Conservation (phyloP, 805 yeast species). For the Candida chauliodis region DNA sequence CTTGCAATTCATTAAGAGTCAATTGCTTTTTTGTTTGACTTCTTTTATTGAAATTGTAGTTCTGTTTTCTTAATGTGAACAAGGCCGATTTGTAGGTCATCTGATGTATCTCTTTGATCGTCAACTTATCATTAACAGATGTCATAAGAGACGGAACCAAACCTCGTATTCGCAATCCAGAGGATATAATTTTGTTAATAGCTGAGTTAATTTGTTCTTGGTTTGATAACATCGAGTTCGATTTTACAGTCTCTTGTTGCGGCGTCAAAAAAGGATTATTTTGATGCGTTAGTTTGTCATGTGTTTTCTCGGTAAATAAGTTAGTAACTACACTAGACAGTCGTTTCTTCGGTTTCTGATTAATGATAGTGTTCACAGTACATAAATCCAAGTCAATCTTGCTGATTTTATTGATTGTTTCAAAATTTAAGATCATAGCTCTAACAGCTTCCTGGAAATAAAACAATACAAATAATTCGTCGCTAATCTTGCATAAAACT, state of each 20-base stretch:
- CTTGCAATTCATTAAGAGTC: conserved; percentile 29
- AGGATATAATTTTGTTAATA: conserved; percentile 31
- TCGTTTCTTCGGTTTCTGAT: conserved; percentile 1
- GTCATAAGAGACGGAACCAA: conserved; percentile 20
- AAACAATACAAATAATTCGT: conserved; percentile 20
- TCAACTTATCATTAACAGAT: conserved; percentile 29
- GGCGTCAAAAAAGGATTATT: conserved; percentile 15
- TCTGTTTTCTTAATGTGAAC: conserved; percentile 37
- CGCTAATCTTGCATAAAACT: conserved; percentile 15
- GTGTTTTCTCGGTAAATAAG: conserved; percentile 33
- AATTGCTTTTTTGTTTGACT: conserved; percentile 7
- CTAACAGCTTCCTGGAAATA: conserved; percentile 17
- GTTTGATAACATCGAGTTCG: conserved; percentile 18
- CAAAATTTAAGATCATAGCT: conserved; percentile 7
- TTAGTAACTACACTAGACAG: not conserved
- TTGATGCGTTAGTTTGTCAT: conserved; percentile 19
- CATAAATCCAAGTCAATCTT: conserved; percentile 2
- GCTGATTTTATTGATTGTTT: conserved; percentile 1
- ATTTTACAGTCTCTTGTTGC: conserved; percentile 8
- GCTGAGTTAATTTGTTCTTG: conserved; percentile 31
- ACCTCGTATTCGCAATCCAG: conserved; percentile 42
- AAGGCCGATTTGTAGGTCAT: conserved; percentile 37
- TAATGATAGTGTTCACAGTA: not conserved
- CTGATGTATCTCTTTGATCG: conserved; percentile 37
- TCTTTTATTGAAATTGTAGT: conserved; percentile 24